These are phyloP conservation scores for Chlamydomonas urium DNA, from an alignment of 139 green algal species.

Conservation along the genomic window DNA sequence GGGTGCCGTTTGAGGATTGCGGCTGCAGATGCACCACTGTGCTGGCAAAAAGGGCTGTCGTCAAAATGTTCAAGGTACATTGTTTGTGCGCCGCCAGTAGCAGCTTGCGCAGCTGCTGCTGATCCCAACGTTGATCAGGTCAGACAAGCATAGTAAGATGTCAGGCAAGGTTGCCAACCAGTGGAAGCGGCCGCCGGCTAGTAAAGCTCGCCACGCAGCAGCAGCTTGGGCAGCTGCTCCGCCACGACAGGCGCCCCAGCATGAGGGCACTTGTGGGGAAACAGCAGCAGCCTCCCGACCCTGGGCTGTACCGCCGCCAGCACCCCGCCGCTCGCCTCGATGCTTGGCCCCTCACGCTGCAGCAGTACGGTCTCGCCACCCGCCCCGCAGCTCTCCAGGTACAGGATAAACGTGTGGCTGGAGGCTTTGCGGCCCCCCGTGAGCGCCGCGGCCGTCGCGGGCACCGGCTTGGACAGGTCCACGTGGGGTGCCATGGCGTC, in stretches of 20 bases:
- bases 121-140: too few relatives aligned
- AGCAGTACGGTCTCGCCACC: conserved; percentile 8
- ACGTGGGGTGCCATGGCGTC: conserved; percentile 8
- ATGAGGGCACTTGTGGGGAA: conserved; percentile 9
- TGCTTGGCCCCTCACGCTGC: neutral
- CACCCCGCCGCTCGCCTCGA: neutral
- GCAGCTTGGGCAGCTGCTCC: neutral
- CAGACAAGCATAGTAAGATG: too few relatives aligned
- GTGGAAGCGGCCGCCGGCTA: neutral
- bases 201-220: conserved; percentile 8
- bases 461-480: conserved; percentile 3
- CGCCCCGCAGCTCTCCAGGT: conserved; percentile 1
- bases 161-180: too few relatives aligned
- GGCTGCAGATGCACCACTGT: too few relatives aligned
- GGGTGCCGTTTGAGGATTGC: too few relatives aligned
- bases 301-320: neutral
- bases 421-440: conserved; percentile 1
- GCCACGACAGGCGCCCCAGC: neutral
- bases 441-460: too few relatives aligned
- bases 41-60: too few relatives aligned
- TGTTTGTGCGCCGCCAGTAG: too few relatives aligned
- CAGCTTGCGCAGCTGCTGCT: too few relatives aligned
- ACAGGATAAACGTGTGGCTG: neutral
- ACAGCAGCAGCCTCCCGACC: conserved; percentile 1
- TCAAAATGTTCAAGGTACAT: too few relatives aligned